Conservation (phyloP, 2,329 filamentous ascomycete genomes). For the Emergomyces africanus region DNA sequence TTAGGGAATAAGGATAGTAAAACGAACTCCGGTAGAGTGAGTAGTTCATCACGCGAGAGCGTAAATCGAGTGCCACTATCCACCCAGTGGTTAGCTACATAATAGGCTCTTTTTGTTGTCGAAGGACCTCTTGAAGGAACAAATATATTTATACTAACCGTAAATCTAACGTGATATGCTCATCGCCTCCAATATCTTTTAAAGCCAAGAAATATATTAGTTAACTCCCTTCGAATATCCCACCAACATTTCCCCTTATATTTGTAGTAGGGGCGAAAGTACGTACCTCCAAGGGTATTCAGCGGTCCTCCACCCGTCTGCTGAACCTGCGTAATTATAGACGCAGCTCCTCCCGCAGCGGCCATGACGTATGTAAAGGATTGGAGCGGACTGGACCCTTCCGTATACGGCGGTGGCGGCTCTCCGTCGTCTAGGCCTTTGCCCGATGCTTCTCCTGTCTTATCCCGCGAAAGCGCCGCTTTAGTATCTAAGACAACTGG, state of each 20-base stretch:
- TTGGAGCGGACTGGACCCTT: constrained; percentile 82
- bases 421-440: constrained; percentile 71
- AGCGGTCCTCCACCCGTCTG: constrained; percentile 76
- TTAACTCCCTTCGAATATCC: neutral
- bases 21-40: constrained; percentile 95
- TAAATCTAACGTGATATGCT: constrained; percentile 89
- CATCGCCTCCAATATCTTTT: constrained; percentile 48
- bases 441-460: constrained; percentile 59
- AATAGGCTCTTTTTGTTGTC: neutral
- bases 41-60: constrained; percentile 82
- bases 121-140: constrained; percentile 1
- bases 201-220: neutral
- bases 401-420: constrained; percentile 89
- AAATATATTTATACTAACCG: constrained; percentile 45
- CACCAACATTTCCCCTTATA: neutral
- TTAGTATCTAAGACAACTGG: constrained; percentile 62
- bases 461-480: constrained; percentile 67
- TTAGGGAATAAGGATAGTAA: constrained; percentile 96
- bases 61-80: constrained; percentile 59
- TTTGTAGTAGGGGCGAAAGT: neutral
- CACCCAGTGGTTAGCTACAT: constrained; percentile 10
- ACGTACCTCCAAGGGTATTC: constrained; percentile 72
- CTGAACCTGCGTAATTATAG: constrained; percentile 98
- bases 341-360: constrained; percentile 88
- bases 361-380: constrained; percentile 97